phyloP scores from a whole-genome alignment of 441 rosid genomes.

The Erodium trifolium region DNA sequence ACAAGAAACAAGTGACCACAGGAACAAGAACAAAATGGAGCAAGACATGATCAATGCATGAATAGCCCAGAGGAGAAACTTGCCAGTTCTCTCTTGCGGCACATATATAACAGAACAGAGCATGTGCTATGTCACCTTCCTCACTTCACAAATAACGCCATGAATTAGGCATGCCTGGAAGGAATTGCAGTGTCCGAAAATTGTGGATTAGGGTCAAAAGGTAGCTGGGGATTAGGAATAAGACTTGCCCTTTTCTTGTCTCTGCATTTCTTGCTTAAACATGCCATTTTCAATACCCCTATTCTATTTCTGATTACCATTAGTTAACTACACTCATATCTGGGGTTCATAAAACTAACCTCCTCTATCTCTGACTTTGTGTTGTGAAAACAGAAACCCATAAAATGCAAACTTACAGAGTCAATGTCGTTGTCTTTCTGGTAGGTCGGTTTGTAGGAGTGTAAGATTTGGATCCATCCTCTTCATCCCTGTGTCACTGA shows the following conservation, averaged over 20 bases:
- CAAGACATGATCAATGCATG: background rate
- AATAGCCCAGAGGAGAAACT: background rate
- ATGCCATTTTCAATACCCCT: background rate
- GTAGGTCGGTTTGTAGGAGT: background rate
- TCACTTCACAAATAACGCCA: no score
- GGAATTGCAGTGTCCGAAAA: background rate
- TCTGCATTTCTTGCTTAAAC: conserved; percentile 4
- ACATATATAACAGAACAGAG: background rate
- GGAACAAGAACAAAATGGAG: conserved; percentile 19
- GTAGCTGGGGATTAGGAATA: background rate
- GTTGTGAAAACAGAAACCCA: background rate
- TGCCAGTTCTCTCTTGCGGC: background rate
- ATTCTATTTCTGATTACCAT: no score
- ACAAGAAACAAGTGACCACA: conserved; percentile 25
- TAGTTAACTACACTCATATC: background rate
- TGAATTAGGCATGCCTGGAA: no score
- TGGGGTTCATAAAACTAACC: background rate
- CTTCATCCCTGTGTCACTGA: no score
- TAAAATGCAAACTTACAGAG: background rate
- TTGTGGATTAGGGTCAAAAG: background rate
- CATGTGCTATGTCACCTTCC: no score
- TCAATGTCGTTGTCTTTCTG: conserved; percentile 3
- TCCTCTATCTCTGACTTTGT: background rate
- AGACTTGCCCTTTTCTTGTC: no score
- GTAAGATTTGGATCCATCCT: background rate